Evolutionary conservation across 129 eudicot species (phyloP).

Genomic region (Sambucus nigra): DNA sequence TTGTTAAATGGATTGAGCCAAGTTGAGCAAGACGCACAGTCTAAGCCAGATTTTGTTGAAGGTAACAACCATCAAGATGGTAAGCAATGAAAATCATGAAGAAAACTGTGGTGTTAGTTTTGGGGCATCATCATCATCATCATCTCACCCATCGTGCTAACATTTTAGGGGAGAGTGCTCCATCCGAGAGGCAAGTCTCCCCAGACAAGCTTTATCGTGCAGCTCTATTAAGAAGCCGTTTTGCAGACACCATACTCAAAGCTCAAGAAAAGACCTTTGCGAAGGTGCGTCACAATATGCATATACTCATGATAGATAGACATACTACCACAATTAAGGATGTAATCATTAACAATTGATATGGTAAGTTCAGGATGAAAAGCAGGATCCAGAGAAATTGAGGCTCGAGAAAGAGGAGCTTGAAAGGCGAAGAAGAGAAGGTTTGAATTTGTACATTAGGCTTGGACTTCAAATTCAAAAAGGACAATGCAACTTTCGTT

Average conservation of each 20-base stretch:
- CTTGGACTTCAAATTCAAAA: too few relatives aligned
- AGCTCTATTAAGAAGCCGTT: constrained; percentile 78
- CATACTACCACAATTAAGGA: background rate
- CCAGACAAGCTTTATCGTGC: constrained; percentile 92
- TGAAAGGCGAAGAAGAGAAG: constrained; percentile 77
- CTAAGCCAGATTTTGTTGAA: constrained; percentile 27
- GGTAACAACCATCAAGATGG: constrained; percentile 51
- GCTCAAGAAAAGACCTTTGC: constrained; percentile 80
- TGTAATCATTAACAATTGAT: background rate
- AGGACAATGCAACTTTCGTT: too few relatives aligned
- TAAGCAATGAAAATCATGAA: constrained; percentile 63
- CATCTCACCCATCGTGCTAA: constrained; percentile 43
- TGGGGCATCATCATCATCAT: constrained; percentile 25
- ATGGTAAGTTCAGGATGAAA: constrained; percentile 45
- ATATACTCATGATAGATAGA: background rate
- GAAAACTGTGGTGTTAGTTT: constrained; percentile 37
- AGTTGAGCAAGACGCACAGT: constrained; percentile 33
- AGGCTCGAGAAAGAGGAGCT: constrained; percentile 72
- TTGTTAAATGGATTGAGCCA: constrained; percentile 26
- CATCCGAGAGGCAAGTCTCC: constrained; percentile 90
- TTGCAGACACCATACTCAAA: constrained; percentile 87
- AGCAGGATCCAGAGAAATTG: constrained; percentile 56
- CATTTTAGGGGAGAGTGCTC: constrained; percentile 74
- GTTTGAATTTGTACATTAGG: constrained; percentile 15
- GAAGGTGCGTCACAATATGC: constrained; percentile 29